Percentiles rank a stretch among this genome's conserved stretches.
Conservation (phyloP, 2,329 filamentous ascomycete genomes). For the Monosporascus sp. region DNA sequence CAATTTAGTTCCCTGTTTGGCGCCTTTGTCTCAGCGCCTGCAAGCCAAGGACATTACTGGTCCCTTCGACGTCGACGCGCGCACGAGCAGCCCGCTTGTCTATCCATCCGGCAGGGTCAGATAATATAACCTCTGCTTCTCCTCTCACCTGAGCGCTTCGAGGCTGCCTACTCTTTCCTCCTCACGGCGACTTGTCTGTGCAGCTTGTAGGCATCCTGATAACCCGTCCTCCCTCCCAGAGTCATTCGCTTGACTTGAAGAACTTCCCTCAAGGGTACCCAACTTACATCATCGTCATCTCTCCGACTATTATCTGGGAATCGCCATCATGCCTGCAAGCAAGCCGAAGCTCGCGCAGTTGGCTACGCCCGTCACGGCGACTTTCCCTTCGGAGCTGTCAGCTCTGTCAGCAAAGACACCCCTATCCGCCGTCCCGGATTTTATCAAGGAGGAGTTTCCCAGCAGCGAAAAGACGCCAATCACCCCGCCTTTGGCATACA, state of each 20-base stretch:
- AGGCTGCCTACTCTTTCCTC: conserved; percentile 29
- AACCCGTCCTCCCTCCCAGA: conserved; percentile 19
- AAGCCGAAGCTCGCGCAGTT: conserved; percentile 59
- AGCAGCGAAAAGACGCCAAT: conserved; percentile 75
- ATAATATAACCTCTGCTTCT: conserved; percentile 29
- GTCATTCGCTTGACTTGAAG: conserved; percentile 42
- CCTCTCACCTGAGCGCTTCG: conserved; percentile 16
- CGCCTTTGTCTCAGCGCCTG: conserved; percentile 25
- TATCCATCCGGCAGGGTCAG: conserved; percentile 11
- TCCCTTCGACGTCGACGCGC: conserved; percentile 6
- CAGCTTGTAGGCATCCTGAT: conserved; percentile 27
- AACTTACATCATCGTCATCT: conserved; percentile 6
- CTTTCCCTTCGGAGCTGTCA: conserved; percentile 55
- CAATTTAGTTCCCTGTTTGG: conserved; percentile 24
- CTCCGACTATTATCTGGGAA: conserved; percentile 5
- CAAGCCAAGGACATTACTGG: conserved; percentile 4
- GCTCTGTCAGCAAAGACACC: conserved; percentile 65
- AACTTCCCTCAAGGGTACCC: conserved; percentile 10
- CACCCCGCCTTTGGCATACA: conserved; percentile 82
- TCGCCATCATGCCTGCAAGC: conserved; percentile 40
- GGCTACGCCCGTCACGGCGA: conserved; percentile 56
- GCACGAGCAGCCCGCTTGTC: not conserved
- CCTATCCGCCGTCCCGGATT: conserved; percentile 50
- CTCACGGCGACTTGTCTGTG: conserved; percentile 32
- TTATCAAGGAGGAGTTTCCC: conserved; percentile 59